Evolutionary conservation across 805 yeast genomes (phyloP), one percentile per base, ranked within the genome.

Genomic region (Hanseniaspora lachancei): DNA sequence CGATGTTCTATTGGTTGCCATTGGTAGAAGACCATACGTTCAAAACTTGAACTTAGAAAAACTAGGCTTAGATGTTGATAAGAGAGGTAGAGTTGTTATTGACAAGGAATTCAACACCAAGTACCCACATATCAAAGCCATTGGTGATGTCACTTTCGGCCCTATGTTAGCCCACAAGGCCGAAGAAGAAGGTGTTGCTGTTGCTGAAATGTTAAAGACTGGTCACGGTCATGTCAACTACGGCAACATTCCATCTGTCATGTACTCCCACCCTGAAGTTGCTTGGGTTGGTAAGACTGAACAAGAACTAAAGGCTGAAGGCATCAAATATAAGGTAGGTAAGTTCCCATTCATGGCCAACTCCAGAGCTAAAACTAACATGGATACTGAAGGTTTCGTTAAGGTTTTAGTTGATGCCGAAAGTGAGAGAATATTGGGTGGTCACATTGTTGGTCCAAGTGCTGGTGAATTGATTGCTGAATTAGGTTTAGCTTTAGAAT

Each of bases 381-480:
- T 79, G 69, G 98, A 93, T 73, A 84, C 97, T 58, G 98, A 93
- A 63, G 98, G 98, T 59, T 86, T 93, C 65, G 98, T 93, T 67
- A 93, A 93, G 78, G 81, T 93, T 68, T 71, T 93, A 62, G 89
- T 95, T 60, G 99, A 93, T 72, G 89, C 95, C 62, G 96, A 91
- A 74, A 91, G 98, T 60, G 95, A 93, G 75, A 82, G 98, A 73
- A 80, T 93, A 47, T 76, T 93, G 62, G 99, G 98, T 71, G 89
- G 86, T 59, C 99, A 93, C 76, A 91, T 93, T 70, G 84, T 89
- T 63, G 98, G 98, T 64, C 86, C 98, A 63, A 89, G 87, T 68
- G 99, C 99, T 58, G 98, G 99, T 74, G 99, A 93, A 78, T 87
- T 93, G 96, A 93, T 93, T 70, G 97, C 95, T 62, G 98, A 95